Evolutionary conservation across 169 alveolate species (phyloP).

Genomic region (Plasmodium knowlesi): DNA sequence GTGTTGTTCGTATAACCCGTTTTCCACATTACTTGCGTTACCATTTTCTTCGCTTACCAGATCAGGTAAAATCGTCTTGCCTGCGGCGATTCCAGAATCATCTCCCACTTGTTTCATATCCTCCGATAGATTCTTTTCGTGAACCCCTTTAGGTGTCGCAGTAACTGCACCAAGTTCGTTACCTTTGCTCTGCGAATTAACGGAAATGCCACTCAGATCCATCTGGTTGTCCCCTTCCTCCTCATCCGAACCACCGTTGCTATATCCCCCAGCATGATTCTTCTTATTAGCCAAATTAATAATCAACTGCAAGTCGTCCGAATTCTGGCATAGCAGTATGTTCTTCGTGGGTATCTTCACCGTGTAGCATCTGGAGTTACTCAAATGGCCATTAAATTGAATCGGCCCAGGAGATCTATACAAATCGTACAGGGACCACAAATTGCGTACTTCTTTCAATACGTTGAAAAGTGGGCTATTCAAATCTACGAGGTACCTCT

Average conservation of each 20-base stretch:
- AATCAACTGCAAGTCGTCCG: constrained; percentile 42
- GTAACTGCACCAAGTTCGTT: background rate
- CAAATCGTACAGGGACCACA: constrained; percentile 94
- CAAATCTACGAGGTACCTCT: constrained; percentile 94
- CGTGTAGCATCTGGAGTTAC: constrained; percentile 78
- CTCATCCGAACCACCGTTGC: background rate
- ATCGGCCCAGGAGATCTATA: constrained; percentile 97
- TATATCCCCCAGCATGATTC: background rate
- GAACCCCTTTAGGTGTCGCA: background rate
- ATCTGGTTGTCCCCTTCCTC: background rate
- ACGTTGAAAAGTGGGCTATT: constrained; percentile 92
- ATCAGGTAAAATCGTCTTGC: background rate
- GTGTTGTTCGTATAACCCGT: constrained; percentile 14
- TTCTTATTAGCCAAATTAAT: constrained; percentile 28
- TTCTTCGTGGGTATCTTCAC: constrained; percentile 69
- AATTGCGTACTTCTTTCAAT: constrained; percentile 91
- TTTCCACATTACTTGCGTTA: background rate
- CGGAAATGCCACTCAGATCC: background rate
- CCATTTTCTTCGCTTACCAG: background rate
- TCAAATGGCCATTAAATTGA: constrained; percentile 91
- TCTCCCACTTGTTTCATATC: background rate
- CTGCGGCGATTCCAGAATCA: background rate
- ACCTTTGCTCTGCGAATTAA: background rate
- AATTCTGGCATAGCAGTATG: constrained; percentile 23
- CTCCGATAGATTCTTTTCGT: background rate